Evolutionary conservation across 306 rosid species (phyloP), one percentile per base, ranked within the genome.

Genomic region (Hippophae gyantsensis): DNA sequence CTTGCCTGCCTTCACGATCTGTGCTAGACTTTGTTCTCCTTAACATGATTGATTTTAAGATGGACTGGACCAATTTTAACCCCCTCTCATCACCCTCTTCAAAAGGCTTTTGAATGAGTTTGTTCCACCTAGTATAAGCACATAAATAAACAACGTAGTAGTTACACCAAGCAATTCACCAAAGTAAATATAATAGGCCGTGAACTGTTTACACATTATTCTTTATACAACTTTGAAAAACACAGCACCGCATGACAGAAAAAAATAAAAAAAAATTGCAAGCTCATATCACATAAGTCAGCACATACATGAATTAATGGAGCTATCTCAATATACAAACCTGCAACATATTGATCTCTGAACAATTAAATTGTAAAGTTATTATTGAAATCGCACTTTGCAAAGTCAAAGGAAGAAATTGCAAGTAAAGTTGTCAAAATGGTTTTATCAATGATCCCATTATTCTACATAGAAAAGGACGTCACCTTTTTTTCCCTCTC

Each of bases 1-100:
- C 89, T 72, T 65, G 80, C 96, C 85, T 87, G 65, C 97, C 97
- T 60, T 85, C 87, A 9, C 86, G 85, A 76, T 90, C 96, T 52
- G 84, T 87, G 81, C 94, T 90, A 66, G 55, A 66, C 81, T 90
- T 90, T 60, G 97, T 90, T 74, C 97, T 90, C 84, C 96, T 83
- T 71, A 90, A 75, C 97, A 90, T 90, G 73, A 87, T 85, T 58
- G 90, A 82, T 77, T 90, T 87, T 69, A 90, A 79, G 74, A 90
- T 81, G 67, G 97, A 85, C 70, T 90, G 96, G 70, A 87, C 96
- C 75, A 90, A 76, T 62, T 85, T 90, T 63, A 87, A 70, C 61
- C 92, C 94, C 72, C 90, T 87, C 69, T 81, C 95, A 79, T 90
- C 96, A 64, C 97, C 97, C 64, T 90, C 89, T 73, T 90, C 97